Base-by-base conservation (phyloP, 805 yeast genomes). In the Kodamaea leandrae region DNA sequence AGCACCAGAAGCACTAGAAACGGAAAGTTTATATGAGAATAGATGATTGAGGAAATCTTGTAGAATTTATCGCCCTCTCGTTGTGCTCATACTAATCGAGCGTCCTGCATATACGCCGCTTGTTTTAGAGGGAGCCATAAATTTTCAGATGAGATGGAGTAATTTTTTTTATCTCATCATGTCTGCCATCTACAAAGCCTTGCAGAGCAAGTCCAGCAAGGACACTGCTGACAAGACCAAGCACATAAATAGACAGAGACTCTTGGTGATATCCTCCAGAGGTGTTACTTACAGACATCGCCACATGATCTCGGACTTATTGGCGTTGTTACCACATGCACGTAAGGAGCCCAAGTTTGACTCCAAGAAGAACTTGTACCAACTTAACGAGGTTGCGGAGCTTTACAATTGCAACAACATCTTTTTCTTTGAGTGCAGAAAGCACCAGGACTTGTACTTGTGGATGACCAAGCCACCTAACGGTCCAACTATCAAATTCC, bases 381-480 rank as follows among this genome's bases (percentile, higher is more conserved):
- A 89, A 62, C 75, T 93, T 45, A 93, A 93, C 58, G 99, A 93
- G 69, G 85, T 90, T 47, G 98, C 98, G 2, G 99, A 93, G 58
- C 72, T 93, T 49, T 89, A 91, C 77, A 93, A 93, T 74, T 93
- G 99, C 76, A 93, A 93, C 68, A 93, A 93, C 61, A 78, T 93
- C 51, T 71, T 89, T 61, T 93, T 85, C 62, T 93, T 93, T 61
- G 99, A 93, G 66, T 87, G 96, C 41, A 83, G 98, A 70, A 93
- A 93, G 66, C 97, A 91, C 66, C 86, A 82, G 64, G 99, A 93
- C 67, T 78, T 93, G 57, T 93, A 93, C 63, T 64, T 93, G 63
- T 93, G 97, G 96, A 63, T 93, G 49, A 79, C 96, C 24, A 91
- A 93, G 66, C 93, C 98, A 20, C 99, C 99, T 32, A 91, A 93